These are phyloP conservation scores for Casuarina glauca DNA, from an alignment of 306 rosid genomes.

Conservation along the genomic window DNA sequence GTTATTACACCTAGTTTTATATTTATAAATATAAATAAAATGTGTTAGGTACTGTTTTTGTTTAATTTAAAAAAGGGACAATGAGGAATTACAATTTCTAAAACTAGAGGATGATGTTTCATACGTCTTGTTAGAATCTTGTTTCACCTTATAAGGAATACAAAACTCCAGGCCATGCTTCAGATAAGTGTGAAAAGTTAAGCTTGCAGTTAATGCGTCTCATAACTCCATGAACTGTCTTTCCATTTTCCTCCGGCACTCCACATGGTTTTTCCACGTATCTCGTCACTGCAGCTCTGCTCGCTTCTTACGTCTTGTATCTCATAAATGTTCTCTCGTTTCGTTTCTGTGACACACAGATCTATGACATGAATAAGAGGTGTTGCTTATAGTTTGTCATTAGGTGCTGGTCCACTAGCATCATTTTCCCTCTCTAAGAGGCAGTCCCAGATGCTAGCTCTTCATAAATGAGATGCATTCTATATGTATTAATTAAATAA, in stretches of 20 bases:
- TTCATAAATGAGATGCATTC: too few relatives aligned
- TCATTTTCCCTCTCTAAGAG: too few relatives aligned
- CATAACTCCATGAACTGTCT: background rate
- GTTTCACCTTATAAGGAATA: background rate
- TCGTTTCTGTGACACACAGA: background rate
- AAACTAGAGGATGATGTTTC: background rate
- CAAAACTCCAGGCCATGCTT: background rate
- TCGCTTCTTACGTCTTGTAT: too few relatives aligned
- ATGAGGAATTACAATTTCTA: background rate
- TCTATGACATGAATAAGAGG: background rate
- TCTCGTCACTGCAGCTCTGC: background rate
- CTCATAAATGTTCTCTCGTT: too few relatives aligned
- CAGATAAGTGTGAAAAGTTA: background rate
- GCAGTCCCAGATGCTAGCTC: too few relatives aligned
- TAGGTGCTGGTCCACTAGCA: too few relatives aligned
- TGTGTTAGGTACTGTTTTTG: too few relatives aligned
- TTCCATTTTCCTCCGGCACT: background rate
- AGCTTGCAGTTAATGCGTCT: background rate
- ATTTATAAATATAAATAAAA: too few relatives aligned
- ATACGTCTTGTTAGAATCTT: background rate
- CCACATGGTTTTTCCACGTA: background rate
- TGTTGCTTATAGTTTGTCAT: too few relatives aligned
- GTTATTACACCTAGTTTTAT: too few relatives aligned
- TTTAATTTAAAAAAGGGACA: too few relatives aligned
- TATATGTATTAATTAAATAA: too few relatives aligned